A percentile compares a stretch with the other conserved stretches of the same genome.
Conservation (phyloP, 148 eudicot genomes). For the Limonium bicolor region DNA sequence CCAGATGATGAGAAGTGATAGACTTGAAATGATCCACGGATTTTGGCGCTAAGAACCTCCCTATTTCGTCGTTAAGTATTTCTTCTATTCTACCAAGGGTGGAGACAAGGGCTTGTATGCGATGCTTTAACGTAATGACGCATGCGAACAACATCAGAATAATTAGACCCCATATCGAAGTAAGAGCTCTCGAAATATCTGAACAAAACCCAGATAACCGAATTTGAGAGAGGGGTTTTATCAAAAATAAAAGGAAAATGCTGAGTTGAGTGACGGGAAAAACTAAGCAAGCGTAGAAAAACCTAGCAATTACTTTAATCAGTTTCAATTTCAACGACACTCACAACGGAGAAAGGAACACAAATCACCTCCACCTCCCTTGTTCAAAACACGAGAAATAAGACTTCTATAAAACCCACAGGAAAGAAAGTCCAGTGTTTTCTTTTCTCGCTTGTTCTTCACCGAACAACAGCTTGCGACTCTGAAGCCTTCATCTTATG, state of each 20-base stretch:
- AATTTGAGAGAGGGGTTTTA: too few relatives aligned
- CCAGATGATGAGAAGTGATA: too few relatives aligned
- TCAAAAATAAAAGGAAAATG: too few relatives aligned
- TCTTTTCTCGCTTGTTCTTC: not conserved
- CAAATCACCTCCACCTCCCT: not conserved
- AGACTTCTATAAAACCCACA: not conserved
- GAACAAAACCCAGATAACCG: too few relatives aligned
- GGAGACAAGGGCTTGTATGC: conserved; percentile 2
- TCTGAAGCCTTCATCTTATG: too few relatives aligned
- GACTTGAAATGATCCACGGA: not conserved
- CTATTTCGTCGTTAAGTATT: not conserved
- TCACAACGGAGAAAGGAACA: too few relatives aligned
- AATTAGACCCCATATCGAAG: not conserved
- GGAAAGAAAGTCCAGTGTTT: too few relatives aligned
- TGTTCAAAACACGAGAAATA: too few relatives aligned
- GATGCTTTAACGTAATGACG: not conserved
- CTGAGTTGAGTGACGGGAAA: too few relatives aligned
- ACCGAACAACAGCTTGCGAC: not conserved
- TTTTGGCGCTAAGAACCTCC: not conserved
- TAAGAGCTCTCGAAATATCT: conserved; percentile 4
- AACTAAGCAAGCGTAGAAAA: not conserved
- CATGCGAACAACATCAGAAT: conserved; percentile 3
- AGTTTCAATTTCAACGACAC: not conserved
- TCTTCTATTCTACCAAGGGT: not conserved
- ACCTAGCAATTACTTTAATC: not conserved